A percentile compares a stretch with the other conserved stretches of the same genome.
These are phyloP conservation scores for Fusarium pilosicola DNA, from an alignment of 2,329 filamentous ascomycete species.

Conservation along the genomic window DNA sequence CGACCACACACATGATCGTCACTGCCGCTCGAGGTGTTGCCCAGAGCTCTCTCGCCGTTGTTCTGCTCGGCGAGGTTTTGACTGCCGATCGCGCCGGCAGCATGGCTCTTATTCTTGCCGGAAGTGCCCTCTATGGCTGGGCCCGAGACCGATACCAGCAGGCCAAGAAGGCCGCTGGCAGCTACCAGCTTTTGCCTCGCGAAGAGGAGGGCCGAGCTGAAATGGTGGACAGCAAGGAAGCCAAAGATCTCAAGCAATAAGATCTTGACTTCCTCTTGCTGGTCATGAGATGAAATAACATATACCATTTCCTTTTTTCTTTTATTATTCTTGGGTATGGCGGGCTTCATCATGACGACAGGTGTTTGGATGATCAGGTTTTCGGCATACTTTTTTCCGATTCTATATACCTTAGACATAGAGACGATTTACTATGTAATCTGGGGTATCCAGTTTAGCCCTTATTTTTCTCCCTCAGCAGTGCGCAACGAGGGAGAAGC, in stretches of 20 bases:
- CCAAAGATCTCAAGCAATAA: slow-evolving; percentile 22
- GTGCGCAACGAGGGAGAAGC: slow-evolving; percentile 25
- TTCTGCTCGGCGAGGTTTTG: slow-evolving; percentile 40
- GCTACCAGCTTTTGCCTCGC: slow-evolving; percentile 38
- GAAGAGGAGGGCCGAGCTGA: slow-evolving; percentile 35
- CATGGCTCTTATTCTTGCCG: slow-evolving; percentile 41
- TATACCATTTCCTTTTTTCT: slow-evolving; percentile 19
- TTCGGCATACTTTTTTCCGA: slow-evolving; percentile 14
- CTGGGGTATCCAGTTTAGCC: slow-evolving; percentile 21
- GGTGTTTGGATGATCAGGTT: slow-evolving; percentile 29
- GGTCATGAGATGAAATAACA: slow-evolving; percentile 2
- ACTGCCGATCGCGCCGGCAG: slow-evolving; percentile 42
- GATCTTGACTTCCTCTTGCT: background rate
- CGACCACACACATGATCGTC: slow-evolving; percentile 44
- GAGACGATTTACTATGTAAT: slow-evolving; percentile 30
- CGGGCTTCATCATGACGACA: slow-evolving; percentile 26
- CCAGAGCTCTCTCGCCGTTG: slow-evolving; percentile 41
- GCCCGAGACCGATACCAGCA: slow-evolving; percentile 41
- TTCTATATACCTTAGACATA: slow-evolving; percentile 35
- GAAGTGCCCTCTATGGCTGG: slow-evolving; percentile 42
- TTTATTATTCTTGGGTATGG: slow-evolving; percentile 23
- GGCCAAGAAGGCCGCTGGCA: slow-evolving; percentile 38
- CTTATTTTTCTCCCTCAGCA: slow-evolving; percentile 17
- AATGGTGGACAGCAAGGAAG: slow-evolving; percentile 30
- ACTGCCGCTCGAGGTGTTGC: slow-evolving; percentile 42